Evolutionary conservation across 139 green algal species (phyloP).

Genomic region (Ettlia oleoabundans): DNA sequence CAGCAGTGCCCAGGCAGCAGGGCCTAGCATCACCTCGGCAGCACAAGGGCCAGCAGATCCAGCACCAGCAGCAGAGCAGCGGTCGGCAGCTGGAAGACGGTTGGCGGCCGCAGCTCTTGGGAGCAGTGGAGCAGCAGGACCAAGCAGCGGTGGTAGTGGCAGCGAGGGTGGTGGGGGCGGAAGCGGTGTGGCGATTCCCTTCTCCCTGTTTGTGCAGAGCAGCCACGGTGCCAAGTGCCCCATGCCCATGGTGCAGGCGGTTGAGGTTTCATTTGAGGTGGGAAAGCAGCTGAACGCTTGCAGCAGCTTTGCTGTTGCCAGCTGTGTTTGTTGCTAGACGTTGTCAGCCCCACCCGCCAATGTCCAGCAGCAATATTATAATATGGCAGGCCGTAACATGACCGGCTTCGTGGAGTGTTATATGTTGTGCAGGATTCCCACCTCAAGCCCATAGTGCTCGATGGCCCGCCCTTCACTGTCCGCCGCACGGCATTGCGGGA

Average conservation of each 20-base stretch:
- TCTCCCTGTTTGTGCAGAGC: conserved; percentile 57
- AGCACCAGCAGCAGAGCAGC: conserved; percentile 11
- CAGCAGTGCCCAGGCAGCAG: background rate
- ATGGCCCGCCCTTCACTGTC: conserved; percentile 6
- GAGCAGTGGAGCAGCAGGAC: background rate
- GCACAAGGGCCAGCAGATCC: conserved; percentile 18
- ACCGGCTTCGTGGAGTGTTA: too few species aligned
- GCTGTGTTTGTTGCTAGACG: too few species aligned
- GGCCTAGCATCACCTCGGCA: background rate
- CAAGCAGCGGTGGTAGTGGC: background rate
- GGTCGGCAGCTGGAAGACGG: background rate
- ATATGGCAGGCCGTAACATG: too few species aligned
- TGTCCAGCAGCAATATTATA: too few species aligned
- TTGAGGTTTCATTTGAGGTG: conserved; percentile 37
- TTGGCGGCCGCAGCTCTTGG: background rate
- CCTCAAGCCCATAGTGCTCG: background rate
- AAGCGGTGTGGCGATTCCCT: background rate
- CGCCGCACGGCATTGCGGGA: background rate
- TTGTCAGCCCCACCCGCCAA: too few species aligned
- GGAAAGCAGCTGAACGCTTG: background rate
- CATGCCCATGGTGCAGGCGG: conserved; percentile 61
- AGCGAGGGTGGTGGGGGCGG: background rate
- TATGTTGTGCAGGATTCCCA: background rate
- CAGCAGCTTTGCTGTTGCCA: background rate
- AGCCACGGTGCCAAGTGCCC: conserved; percentile 55